These are phyloP conservation scores for Gomphus bonarii DNA, from an alignment of 1,284 basidiomycete genomes.

Conservation along the genomic window DNA sequence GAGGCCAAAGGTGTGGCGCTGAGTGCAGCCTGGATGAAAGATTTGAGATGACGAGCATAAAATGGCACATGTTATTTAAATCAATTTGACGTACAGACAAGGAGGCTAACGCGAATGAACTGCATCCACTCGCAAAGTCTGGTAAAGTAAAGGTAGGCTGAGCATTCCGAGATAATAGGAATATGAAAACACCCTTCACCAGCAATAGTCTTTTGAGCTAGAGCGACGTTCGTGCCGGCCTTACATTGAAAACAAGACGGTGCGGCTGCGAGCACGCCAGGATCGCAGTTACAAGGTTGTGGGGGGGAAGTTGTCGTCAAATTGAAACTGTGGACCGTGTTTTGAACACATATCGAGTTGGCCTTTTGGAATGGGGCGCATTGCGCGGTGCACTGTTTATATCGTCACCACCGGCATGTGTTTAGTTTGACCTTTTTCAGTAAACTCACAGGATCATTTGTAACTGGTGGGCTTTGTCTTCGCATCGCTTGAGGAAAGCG, in stretches of 20 bases:
- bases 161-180: neutral
- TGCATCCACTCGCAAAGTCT: neutral
- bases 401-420: neutral
- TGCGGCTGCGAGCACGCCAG: neutral
- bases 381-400: neutral
- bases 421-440: neutral
- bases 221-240: neutral
- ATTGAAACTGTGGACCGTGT: neutral
- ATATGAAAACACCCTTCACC: neutral
- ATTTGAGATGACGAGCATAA: neutral
- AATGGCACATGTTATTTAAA: neutral
- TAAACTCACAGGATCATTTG: neutral
- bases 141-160: neutral
- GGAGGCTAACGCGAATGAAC: neutral
- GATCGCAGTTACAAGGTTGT: neutral
- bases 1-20: neutral
- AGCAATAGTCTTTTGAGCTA: neutral
- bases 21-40: neutral
- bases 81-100: neutral
- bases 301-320: neutral
- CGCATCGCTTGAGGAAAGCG: neutral
- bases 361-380: neutral
- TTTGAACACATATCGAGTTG: neutral
- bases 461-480: neutral
- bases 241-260: neutral